phyloP scores from a whole-genome alignment of 768 basidiomycete genomes.

The Cytidiella melzeri region DNA sequence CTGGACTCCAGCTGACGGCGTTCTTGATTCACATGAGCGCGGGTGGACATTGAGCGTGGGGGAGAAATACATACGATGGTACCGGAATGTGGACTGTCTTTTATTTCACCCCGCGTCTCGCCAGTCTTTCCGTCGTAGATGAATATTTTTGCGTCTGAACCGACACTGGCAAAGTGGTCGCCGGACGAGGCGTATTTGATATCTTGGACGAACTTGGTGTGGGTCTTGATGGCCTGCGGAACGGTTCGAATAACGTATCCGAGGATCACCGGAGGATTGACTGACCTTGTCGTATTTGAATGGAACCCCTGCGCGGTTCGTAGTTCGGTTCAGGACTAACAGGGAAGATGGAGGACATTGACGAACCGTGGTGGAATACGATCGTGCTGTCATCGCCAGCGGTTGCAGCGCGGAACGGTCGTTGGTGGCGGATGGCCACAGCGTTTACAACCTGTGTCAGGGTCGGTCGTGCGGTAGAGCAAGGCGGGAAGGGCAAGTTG shows the following conservation, averaged over 20 bases:
- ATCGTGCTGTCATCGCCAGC: slow-evolving; percentile 80
- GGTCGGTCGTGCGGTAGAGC: not conserved
- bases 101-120: slow-evolving; percentile 65
- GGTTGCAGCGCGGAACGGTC: slow-evolving; percentile 89
- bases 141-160: slow-evolving; percentile 82
- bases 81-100: slow-evolving; percentile 65
- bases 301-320: slow-evolving; percentile 76
- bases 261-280: not conserved
- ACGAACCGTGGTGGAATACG: slow-evolving; percentile 72
- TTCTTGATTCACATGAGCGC: slow-evolving; percentile 37
- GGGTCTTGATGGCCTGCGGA: slow-evolving; percentile 70
- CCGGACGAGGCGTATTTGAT: slow-evolving; percentile 80
- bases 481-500: not conserved
- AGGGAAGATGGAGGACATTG: not conserved
- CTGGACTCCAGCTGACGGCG: slow-evolving; percentile 75
- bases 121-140: slow-evolving; percentile 89
- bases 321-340: not conserved
- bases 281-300: slow-evolving; percentile 83
- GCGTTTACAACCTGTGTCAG: slow-evolving; percentile 69
- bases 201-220: slow-evolving; percentile 91
- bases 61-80: slow-evolving; percentile 51
- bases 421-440: slow-evolving; percentile 78
- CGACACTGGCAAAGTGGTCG: slow-evolving; percentile 80
- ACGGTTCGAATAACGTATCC: not conserved
- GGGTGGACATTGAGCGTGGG: not conserved